Evolutionary conservation across 768 basidiomycete species (phyloP), one percentile per base, ranked within the genome.

Genomic region (Russula sp.): DNA sequence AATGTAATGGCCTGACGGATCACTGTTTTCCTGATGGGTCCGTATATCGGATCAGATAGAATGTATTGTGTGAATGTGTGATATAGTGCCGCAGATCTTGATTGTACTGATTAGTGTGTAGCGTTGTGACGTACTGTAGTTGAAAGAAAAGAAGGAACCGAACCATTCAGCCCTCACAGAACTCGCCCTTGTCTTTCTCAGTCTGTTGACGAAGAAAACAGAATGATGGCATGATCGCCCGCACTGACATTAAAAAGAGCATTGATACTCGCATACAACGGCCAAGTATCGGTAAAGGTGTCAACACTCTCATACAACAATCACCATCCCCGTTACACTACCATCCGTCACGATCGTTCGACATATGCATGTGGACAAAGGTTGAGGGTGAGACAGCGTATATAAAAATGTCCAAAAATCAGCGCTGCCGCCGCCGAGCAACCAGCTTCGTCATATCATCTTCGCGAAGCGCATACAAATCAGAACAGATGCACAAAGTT

Each of bases 401-500:
- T 22, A 63, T 58, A 47, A 22, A 62, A 42, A 37, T 20, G 59
- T 47, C 35, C 6, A 20, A 48, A 22, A 48, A 22, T 27, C 22
- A 13, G 10, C 10, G 11, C 22, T 5, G 20, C 5, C 10, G 22
- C 47, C 18, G 9, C 44, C 18, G 44, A 42, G 14, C 42, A n/a
- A n/a, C 11, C 22, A 9, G 42, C 42, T 6, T 44, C 42, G 16
- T 44, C 42, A 44, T 44, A 18, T 44, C 42, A 44, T 37, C 27
- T 10, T 27, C 47, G 22, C 10, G 16, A 45, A 48, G 22, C 22
- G 4, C 6, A n/a, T 11, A 7, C 10, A 8, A 27, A 48, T 73
- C 69, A 89, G 76, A 92, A 90, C 72, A 92, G 72, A 71, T 84
- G 86, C 49, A 92, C 90, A 75, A 91, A 93, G 72, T 93, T 93